Percentiles rank a stretch among this genome's conserved stretches.
Conservation (phyloP, 176 grass and related monocot species). For the Phragmites australis region DNA sequence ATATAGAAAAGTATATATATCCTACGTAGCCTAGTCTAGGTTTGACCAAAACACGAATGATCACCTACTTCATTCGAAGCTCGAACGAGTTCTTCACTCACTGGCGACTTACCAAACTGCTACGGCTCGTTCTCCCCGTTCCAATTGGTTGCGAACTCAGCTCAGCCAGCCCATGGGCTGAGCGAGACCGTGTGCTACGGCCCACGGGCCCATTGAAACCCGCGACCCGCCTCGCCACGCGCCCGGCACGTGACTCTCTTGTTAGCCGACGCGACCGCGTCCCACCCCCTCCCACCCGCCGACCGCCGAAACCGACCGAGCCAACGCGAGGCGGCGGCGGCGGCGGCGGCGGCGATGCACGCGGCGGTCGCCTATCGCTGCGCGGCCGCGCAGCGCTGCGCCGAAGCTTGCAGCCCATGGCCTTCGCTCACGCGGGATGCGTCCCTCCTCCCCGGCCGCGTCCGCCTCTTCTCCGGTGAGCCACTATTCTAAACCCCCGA, state of each 20-base stretch:
- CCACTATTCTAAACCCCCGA: neutral
- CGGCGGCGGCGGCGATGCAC: constrained; percentile 28
- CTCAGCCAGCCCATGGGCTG: neutral
- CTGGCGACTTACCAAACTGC: too few species aligned
- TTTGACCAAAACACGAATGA: too few species aligned
- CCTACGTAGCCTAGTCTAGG: too few species aligned
- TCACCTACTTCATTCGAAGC: too few species aligned
- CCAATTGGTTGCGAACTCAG: too few species aligned
- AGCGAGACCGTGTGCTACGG: constrained; percentile 1
- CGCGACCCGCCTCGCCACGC: neutral
- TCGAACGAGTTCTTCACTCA: too few species aligned
- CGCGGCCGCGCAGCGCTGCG: neutral
- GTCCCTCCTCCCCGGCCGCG: neutral
- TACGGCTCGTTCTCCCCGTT: too few species aligned
- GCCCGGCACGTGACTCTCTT: constrained; percentile 7
- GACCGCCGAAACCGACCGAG: neutral
- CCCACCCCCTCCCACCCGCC: neutral
- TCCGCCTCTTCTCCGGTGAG: constrained; percentile 21
- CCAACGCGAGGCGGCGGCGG: neutral
- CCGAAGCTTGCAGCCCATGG: neutral
- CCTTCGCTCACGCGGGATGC: neutral
- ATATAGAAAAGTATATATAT: too few species aligned
- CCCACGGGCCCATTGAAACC: constrained; percentile 1
- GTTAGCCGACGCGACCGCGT: neutral
- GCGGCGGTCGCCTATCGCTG: neutral